Percentiles rank a stretch among this genome's conserved stretches.
phyloP scores from a whole-genome alignment of 352 stramenopile species.

The Aphanomyces invadans region DNA sequence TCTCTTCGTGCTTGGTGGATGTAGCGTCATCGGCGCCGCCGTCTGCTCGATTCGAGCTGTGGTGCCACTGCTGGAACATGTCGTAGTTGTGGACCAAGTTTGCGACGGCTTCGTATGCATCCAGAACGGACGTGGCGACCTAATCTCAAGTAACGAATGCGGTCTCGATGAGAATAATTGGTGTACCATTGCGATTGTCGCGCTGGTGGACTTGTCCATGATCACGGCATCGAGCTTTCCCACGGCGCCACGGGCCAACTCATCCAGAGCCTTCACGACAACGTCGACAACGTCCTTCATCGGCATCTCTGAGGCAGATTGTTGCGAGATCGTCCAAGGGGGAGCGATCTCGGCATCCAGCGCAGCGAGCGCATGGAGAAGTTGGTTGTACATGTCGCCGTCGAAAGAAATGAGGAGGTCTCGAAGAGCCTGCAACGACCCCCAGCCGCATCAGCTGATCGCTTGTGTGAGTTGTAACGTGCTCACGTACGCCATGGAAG shows the following conservation, averaged over 20 bases:
- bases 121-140: slow-evolving; percentile 51
- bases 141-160: slow-evolving; percentile 21
- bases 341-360: slow-evolving; percentile 49
- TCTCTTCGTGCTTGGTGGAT: slow-evolving; percentile 75
- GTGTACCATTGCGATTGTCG: slow-evolving; percentile 4
- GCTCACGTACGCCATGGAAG: slow-evolving; percentile 13
- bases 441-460: too few relatives aligned
- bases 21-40: slow-evolving; percentile 65
- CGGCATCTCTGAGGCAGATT: too few relatives aligned
- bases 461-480: too few relatives aligned
- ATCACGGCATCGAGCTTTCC: background rate
- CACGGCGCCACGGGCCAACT: background rate
- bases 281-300: background rate
- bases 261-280: background rate
- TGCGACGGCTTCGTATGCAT: slow-evolving; percentile 58
- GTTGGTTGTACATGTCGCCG: slow-evolving; percentile 60
- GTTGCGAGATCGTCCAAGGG: slow-evolving; percentile 55
- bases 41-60: slow-evolving; percentile 66
- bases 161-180: background rate
- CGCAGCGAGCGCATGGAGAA: slow-evolving; percentile 75
- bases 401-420: slow-evolving; percentile 66
- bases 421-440: slow-evolving; percentile 56
- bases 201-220: background rate
- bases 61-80: slow-evolving; percentile 84
- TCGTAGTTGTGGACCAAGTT: slow-evolving; percentile 87